Percentiles rank a stretch among this genome's conserved stretches.
Evolutionary conservation across 441 rosid genomes (phyloP).

Genomic region (Arabidopsis hybrid): DNA sequence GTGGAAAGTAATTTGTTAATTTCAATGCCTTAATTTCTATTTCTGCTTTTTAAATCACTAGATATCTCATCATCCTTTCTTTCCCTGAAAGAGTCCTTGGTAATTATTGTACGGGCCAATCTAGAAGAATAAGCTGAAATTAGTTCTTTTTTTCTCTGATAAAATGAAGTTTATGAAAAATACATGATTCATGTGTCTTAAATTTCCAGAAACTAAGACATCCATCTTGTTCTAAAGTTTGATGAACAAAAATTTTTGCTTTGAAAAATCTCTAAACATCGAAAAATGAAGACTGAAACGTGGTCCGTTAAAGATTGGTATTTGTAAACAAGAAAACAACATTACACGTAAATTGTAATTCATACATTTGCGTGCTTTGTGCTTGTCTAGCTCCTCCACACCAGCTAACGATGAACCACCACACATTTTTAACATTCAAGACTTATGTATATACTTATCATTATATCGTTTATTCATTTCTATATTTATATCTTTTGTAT

Average conservation of each 20-base stretch:
- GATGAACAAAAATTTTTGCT: background rate
- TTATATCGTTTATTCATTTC: background rate
- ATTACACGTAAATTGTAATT: slow-evolving; percentile 54
- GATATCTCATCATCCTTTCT: slow-evolving; percentile 12
- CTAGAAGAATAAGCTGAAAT: slow-evolving; percentile 15
- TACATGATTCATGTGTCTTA: too few species aligned
- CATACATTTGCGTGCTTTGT: slow-evolving; percentile 55
- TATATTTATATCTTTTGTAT: background rate
- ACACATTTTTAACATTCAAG: background rate
- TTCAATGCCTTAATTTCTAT: slow-evolving; percentile 33
- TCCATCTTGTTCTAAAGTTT: background rate
- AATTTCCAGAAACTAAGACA: too few species aligned
- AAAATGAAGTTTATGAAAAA: slow-evolving; percentile 18
- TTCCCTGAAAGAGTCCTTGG: background rate
- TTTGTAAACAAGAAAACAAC: slow-evolving; percentile 4
- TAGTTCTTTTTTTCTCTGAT: slow-evolving; percentile 10
- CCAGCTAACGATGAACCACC: slow-evolving; percentile 30
- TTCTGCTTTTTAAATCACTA: background rate
- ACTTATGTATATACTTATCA: background rate
- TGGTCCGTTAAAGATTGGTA: slow-evolving; percentile 30
- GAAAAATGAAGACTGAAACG: slow-evolving; percentile 23
- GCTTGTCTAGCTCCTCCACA: slow-evolving; percentile 66
- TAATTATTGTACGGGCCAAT: slow-evolving; percentile 33
- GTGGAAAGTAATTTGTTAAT: slow-evolving; percentile 35
- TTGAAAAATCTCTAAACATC: slow-evolving; percentile 12